Evolutionary conservation across 108 stramenopile species (phyloP).

Genomic region (Licmophora abbreviata): DNA sequence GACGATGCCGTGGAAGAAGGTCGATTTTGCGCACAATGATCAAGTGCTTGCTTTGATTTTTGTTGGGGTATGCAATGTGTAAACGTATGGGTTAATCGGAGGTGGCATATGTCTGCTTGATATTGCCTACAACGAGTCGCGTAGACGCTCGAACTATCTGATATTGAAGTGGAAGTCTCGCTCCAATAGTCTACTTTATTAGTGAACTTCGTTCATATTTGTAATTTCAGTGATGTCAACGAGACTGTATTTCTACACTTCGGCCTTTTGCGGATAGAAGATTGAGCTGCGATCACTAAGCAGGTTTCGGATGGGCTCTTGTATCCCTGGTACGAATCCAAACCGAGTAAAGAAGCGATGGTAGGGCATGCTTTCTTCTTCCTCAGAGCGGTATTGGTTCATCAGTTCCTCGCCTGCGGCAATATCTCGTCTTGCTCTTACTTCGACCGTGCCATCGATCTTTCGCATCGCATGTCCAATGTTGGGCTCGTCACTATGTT

Average conservation of each 20-base stretch:
- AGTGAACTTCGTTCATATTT: neutral
- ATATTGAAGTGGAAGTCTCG: no score
- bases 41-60: no score
- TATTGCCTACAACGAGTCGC: no score
- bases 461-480: constrained; percentile 38
- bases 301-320: constrained; percentile 44
- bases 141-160: no score
- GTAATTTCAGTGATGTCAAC: neutral
- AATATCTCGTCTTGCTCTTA: constrained; percentile 42
- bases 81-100: no score
- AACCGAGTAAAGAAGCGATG: constrained; percentile 68
- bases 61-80: no score
- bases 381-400: constrained; percentile 67
- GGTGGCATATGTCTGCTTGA: no score
- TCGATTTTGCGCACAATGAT: no score
- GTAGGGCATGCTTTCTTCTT: constrained; percentile 65
- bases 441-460: constrained; percentile 48
- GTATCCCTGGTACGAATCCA: constrained; percentile 74
- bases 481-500: constrained; percentile 59
- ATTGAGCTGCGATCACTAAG: constrained; percentile 46
- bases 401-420: constrained; percentile 46
- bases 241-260: constrained; percentile 28
- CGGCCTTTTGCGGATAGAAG: constrained; percentile 52
- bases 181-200: neutral
- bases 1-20: no score